phyloP scores from a whole-genome alignment of 1,139 yeast species.

The Blastobotrys niveus region DNA sequence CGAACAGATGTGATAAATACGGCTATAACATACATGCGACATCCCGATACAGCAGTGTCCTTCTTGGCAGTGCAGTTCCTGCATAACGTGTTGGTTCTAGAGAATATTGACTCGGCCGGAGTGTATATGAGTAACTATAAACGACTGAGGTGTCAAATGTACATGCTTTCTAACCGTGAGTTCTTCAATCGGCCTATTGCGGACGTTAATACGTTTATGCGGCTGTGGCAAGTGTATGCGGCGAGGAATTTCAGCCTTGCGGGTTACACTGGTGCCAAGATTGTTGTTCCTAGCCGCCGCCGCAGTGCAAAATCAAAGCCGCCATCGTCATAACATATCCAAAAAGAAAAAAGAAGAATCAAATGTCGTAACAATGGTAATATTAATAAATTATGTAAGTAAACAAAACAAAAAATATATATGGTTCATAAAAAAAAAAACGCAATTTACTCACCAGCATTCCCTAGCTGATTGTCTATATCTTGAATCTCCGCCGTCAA shows the following conservation, averaged over 20 bases:
- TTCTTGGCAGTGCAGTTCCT: neutral
- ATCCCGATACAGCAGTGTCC: neutral
- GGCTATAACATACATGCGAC: neutral
- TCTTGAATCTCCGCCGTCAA: slow-evolving; percentile 66
- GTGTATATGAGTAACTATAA: neutral
- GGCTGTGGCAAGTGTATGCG: neutral
- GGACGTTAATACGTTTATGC: neutral
- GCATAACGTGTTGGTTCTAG: neutral
- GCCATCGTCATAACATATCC: neutral
- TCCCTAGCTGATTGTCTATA: slow-evolving; percentile 24
- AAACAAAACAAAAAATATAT: neutral
- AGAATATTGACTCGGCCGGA: neutral
- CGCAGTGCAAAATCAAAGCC: too few relatives aligned
- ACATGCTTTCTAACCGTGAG: neutral
- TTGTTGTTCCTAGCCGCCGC: too few relatives aligned
- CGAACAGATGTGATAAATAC: neutral
- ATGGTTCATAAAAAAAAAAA: too few relatives aligned
- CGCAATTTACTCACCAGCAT: too few relatives aligned
- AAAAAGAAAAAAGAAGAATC: neutral
- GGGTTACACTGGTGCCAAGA: neutral
- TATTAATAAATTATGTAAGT: neutral
- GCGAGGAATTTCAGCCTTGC: neutral
- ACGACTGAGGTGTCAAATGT: too few relatives aligned
- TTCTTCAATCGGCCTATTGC: neutral
- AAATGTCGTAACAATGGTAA: neutral